A percentile compares a stretch with the other conserved stretches of the same genome.
These are phyloP conservation scores for Suillus decipiens DNA, from an alignment of 768 basidiomycete genomes.

Conservation along the genomic window DNA sequence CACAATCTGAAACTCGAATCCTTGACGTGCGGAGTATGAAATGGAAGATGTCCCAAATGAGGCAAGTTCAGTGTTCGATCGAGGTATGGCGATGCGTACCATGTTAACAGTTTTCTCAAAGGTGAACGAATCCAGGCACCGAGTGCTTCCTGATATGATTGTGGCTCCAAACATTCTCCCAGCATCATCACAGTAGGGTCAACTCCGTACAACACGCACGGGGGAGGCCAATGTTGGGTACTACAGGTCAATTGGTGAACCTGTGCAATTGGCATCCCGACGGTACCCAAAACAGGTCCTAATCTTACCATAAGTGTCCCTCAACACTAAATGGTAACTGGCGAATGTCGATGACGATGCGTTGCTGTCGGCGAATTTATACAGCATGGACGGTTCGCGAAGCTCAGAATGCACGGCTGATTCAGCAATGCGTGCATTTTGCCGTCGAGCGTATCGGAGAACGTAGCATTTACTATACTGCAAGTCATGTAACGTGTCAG, in stretches of 20 bases:
- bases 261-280: slow-evolving; percentile 8
- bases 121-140: too few relatives aligned
- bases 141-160: background rate
- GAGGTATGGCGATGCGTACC: background rate
- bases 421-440: background rate
- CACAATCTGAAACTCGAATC: background rate
- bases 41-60: background rate
- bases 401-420: background rate
- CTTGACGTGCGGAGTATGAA: background rate
- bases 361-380: background rate
- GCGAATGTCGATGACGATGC: background rate
- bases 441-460: background rate
- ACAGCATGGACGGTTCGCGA: background rate
- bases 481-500: slow-evolving; percentile 3
- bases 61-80: background rate
- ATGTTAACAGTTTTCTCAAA: too few relatives aligned
- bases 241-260: background rate
- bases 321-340: background rate
- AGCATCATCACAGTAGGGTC: background rate
- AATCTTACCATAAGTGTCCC: background rate
- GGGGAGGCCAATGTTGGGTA: too few relatives aligned
- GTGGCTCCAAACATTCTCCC: background rate
- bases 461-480: background rate
- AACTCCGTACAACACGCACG: background rate
- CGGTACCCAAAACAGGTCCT: background rate